Conservation (phyloP, 495 filamentous ascomycete species). For the Hapsidospora chrysogenum region DNA sequence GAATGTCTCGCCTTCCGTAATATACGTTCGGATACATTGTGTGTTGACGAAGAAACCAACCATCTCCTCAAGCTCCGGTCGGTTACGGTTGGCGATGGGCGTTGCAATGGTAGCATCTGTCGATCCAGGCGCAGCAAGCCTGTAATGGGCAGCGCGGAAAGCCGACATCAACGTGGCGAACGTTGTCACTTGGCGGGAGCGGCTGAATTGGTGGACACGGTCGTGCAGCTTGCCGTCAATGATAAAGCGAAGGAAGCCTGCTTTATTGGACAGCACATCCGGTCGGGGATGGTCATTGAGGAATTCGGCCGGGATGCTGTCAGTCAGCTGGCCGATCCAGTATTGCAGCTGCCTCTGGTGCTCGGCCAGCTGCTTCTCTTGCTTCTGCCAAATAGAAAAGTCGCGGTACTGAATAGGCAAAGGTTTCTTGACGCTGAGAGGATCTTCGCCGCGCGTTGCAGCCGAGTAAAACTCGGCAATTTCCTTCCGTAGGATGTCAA, state of each 20-base stretch:
- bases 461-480: slow-evolving; percentile 3
- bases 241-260: slow-evolving; percentile 3
- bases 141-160: slow-evolving; percentile 6
- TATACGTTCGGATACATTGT: slow-evolving; percentile 5
- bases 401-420: slow-evolving; percentile 6
- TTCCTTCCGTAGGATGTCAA: slow-evolving; percentile 3
- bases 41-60: slow-evolving; percentile 7
- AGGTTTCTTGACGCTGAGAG: slow-evolving; percentile 3
- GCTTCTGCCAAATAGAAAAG: slow-evolving; percentile 6
- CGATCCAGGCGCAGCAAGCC: slow-evolving; percentile 3
- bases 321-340: slow-evolving; percentile 4
- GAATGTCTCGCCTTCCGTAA: slow-evolving; percentile 4
- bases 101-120: slow-evolving; percentile 6
- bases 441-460: slow-evolving; percentile 4
- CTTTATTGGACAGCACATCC: slow-evolving; percentile 3
- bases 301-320: slow-evolving; percentile 6
- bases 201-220: slow-evolving; percentile 3
- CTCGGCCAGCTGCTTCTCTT: slow-evolving; percentile 4
- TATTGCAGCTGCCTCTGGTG: slow-evolving; percentile 6
- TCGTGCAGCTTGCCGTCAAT: slow-evolving; percentile 4
- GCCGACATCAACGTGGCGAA: slow-evolving; percentile 5
- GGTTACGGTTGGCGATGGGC: slow-evolving; percentile 5
- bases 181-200: background rate
- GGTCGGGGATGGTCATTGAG: slow-evolving; percentile 5
- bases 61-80: slow-evolving; percentile 5